phyloP scores from a whole-genome alignment of 371 early-diverging fungal species.

The Mucor mucedo region DNA sequence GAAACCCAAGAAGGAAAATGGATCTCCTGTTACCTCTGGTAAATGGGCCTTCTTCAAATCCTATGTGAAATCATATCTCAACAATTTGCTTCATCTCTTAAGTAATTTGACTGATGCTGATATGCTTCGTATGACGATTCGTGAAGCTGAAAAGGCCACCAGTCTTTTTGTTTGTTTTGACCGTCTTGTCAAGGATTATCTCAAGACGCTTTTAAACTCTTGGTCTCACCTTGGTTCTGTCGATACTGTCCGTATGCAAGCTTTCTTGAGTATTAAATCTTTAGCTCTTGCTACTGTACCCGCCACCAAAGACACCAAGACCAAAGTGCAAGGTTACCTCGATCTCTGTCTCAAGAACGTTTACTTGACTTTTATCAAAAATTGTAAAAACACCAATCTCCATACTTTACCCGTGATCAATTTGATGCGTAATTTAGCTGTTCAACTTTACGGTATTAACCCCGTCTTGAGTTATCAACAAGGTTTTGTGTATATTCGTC shows the following conservation, averaged over 20 bases:
- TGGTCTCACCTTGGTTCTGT: constrained; percentile 61
- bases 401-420: constrained; percentile 85
- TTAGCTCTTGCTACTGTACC: constrained; percentile 52
- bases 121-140: constrained; percentile 82
- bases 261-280: constrained; percentile 83
- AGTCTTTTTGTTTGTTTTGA: constrained; percentile 84
- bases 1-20: constrained; percentile 46
- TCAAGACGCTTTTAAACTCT: constrained; percentile 65
- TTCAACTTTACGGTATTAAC: constrained; percentile 83
- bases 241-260: constrained; percentile 77
- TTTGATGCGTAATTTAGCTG: constrained; percentile 88
- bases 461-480: constrained; percentile 84
- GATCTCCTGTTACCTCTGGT: constrained; percentile 50
- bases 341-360: constrained; percentile 72
- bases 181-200: constrained; percentile 75
- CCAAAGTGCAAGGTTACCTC: constrained; percentile 32
- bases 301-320: constrained; percentile 18
- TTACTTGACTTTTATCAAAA: constrained; percentile 81
- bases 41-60: constrained; percentile 78
- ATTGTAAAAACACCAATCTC: constrained; percentile 74
- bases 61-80: constrained; percentile 80
- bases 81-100: constrained; percentile 72
- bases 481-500: constrained; percentile 91
- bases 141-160: constrained; percentile 77
- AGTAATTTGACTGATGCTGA: constrained; percentile 78